These are phyloP conservation scores for Rhodosorus marinus DNA, from an alignment of 23 red algal genomes.

Conservation along the genomic window DNA sequence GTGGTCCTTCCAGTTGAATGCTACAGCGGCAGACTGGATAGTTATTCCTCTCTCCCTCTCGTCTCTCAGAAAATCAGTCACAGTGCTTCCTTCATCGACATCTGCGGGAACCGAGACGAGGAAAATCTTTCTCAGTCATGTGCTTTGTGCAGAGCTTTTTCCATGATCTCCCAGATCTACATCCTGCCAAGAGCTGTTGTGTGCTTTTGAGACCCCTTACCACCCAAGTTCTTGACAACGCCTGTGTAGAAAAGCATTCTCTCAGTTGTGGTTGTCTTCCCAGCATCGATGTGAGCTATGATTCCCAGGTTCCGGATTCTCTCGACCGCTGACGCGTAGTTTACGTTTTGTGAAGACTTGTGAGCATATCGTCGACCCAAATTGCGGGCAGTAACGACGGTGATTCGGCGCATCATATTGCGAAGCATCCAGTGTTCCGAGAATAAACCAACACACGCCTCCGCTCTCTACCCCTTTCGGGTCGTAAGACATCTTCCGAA, in stretches of 20 bases:
- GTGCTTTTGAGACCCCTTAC: too few relatives aligned
- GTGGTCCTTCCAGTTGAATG: conserved; percentile 36
- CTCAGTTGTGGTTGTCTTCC: conserved; percentile 91
- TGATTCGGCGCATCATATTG: too few relatives aligned
- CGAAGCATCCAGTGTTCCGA: too few relatives aligned
- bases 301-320: conserved; percentile 64
- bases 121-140: not conserved
- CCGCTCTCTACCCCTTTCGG: too few relatives aligned
- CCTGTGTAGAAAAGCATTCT: conserved; percentile 75
- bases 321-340: too few relatives aligned
- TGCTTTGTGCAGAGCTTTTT: not conserved
- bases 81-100: conserved; percentile 66
- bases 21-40: conserved; percentile 55
- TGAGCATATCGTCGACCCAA: too few relatives aligned
- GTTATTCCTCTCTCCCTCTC: conserved; percentile 96
- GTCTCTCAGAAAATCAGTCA: conserved; percentile 58
- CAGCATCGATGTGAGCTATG: conserved; percentile 89
- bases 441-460: too few relatives aligned
- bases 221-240: conserved; percentile 32
- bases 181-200: too few relatives aligned
- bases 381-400: too few relatives aligned
- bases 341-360: too few relatives aligned
- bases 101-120: conserved; percentile 2
- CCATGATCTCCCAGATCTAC: too few relatives aligned
- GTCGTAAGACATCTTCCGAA: too few relatives aligned